Conservation (phyloP, 345 rosid genomes). For the Hibiscus tridactylites region DNA sequence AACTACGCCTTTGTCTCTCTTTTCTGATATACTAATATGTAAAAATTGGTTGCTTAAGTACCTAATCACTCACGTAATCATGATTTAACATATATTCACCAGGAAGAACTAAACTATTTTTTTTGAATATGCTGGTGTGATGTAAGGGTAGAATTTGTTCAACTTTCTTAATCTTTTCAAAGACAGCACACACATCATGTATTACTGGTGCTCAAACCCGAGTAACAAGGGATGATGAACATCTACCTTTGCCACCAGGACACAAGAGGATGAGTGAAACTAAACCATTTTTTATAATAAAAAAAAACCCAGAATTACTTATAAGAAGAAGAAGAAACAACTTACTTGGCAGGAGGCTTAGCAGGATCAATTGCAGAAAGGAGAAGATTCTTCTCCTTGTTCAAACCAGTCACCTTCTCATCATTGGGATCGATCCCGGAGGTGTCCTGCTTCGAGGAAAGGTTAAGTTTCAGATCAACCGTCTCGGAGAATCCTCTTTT, state of each 20-base stretch:
- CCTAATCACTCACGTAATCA: neutral
- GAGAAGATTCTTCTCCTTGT: constrained; percentile 25
- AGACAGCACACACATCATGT: no score
- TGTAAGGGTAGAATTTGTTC: no score
- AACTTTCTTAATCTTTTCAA: no score
- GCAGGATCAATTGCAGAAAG: constrained; percentile 41
- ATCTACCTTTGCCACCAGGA: no score
- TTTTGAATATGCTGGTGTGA: no score
- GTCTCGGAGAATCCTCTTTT: constrained; percentile 75
- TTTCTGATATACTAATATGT: neutral
- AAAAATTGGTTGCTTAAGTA: neutral
- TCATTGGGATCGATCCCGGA: constrained; percentile 7
- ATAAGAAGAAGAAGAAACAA: neutral
- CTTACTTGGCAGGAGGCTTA: constrained; percentile 74
- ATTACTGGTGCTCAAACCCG: no score
- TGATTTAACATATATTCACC: neutral
- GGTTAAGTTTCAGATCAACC: constrained; percentile 69
- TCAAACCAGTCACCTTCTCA: constrained; percentile 1
- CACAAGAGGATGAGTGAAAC: neutral
- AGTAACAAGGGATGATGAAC: no score
- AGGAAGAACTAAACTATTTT: neutral
- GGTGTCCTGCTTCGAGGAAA: constrained; percentile 29
- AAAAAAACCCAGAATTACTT: neutral
- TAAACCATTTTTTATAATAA: neutral
- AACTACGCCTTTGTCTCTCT: neutral